Evolutionary conservation across 2,329 filamentous ascomycete species (phyloP).

Genomic region (Diaporthe batatas): DNA sequence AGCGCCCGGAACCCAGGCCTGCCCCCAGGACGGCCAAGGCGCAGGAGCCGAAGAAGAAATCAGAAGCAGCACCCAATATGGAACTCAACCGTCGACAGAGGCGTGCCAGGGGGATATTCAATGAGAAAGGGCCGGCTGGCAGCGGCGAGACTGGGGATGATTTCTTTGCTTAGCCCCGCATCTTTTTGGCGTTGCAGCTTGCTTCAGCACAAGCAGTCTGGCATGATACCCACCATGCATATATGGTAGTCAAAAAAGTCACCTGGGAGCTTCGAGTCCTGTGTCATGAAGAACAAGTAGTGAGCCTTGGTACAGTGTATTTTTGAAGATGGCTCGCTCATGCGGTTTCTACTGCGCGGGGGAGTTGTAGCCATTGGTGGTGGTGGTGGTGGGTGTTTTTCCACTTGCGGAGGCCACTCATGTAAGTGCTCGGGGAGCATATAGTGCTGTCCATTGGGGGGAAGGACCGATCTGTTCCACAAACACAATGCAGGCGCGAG

Average conservation of each 20-base stretch:
- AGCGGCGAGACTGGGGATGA: conserved; percentile 66
- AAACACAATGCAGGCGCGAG: background rate
- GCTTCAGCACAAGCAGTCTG: background rate
- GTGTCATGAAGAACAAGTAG: background rate
- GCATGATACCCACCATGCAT: conserved; percentile 30
- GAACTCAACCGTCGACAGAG: conserved; percentile 12
- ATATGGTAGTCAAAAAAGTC: background rate
- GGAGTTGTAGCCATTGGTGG: background rate
- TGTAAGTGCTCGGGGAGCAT: background rate
- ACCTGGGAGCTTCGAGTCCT: background rate
- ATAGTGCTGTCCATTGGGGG: background rate
- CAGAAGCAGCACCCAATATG: conserved; percentile 26
- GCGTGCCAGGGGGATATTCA: conserved; percentile 25
- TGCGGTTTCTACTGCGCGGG: background rate
- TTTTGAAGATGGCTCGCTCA: background rate
- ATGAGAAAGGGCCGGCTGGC: conserved; percentile 28
- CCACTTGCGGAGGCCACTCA: background rate
- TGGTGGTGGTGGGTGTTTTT: background rate
- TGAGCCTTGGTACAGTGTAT: background rate
- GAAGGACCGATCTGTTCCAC: background rate
- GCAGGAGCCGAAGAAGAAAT: conserved; percentile 35
- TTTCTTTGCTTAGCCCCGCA: conserved; percentile 65
- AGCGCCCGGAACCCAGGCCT: conserved; percentile 5
- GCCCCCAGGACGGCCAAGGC: background rate
- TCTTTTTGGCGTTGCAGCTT: conserved; percentile 5